These are phyloP conservation scores for Oldenlandia corymbosa DNA, from an alignment of 257 asterid genomes.

Conservation along the genomic window DNA sequence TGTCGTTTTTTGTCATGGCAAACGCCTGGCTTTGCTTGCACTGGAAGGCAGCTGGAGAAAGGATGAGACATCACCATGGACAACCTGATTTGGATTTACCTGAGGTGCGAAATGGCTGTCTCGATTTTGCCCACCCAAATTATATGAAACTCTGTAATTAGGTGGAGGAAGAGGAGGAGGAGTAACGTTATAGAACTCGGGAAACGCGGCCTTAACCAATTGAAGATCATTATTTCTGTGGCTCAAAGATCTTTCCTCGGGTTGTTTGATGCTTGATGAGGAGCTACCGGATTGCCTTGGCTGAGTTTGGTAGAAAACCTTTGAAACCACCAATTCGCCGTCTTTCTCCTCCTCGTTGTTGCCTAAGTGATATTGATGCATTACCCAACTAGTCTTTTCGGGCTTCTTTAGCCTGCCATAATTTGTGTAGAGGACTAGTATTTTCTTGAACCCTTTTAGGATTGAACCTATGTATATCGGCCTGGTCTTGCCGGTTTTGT, in stretches of 20 bases:
- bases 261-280: slow-evolving; percentile 31
- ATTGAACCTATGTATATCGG: slow-evolving; percentile 35
- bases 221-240: neutral
- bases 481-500: slow-evolving; percentile 86
- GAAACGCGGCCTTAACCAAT: slow-evolving; percentile 21
- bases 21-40: slow-evolving; percentile 70
- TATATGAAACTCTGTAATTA: slow-evolving; percentile 13
- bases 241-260: slow-evolving; percentile 12
- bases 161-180: slow-evolving; percentile 18
- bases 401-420: slow-evolving; percentile 86
- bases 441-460: slow-evolving; percentile 75
- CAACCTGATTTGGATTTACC: slow-evolving; percentile 45
- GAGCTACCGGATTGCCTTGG: slow-evolving; percentile 68
- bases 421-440: slow-evolving; percentile 81
- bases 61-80: slow-evolving; percentile 56
- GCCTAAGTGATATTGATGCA: slow-evolving; percentile 93
- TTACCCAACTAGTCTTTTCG: slow-evolving; percentile 88
- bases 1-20: too few species aligned
- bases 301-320: slow-evolving; percentile 92
- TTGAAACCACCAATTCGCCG: slow-evolving; percentile 83
- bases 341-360: slow-evolving; percentile 79
- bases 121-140: slow-evolving; percentile 28
- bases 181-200: slow-evolving; percentile 37
- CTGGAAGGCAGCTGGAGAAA: slow-evolving; percentile 53
- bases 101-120: slow-evolving; percentile 36